Percentiles rank a stretch among this genome's conserved stretches.
Evolutionary conservation across 2,329 filamentous ascomycete genomes (phyloP).

Genomic region (Stagonosporopsis cucurbitacearum): DNA sequence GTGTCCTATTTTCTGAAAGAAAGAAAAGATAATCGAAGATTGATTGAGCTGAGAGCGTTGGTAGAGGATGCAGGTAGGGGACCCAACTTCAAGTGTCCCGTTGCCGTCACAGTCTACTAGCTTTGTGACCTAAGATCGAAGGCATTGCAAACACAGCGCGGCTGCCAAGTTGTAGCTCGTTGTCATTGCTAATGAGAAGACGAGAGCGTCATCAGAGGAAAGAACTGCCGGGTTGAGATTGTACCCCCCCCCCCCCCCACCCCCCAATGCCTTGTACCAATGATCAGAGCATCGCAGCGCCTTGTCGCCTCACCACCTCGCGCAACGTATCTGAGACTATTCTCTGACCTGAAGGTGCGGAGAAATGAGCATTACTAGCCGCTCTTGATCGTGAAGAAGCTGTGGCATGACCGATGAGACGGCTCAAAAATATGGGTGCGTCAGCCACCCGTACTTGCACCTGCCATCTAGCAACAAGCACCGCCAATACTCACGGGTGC

Average conservation of each 20-base stretch:
- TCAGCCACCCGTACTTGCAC: constrained; percentile 25
- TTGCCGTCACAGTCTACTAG: not conserved
- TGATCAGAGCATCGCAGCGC: not conserved
- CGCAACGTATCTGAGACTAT: constrained; percentile 13
- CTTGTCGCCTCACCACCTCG: constrained; percentile 2
- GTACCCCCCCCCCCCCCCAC: not conserved
- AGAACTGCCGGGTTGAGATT: not conserved
- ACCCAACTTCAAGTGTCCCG: not conserved
- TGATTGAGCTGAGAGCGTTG: not conserved
- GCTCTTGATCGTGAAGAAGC: constrained; percentile 17
- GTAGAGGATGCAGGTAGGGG: not conserved
- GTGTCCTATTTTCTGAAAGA: not conserved
- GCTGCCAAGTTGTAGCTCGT: constrained; percentile 5
- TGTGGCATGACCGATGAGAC: constrained; percentile 21
- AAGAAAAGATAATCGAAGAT: no score
- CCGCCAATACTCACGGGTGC: constrained; percentile 14
- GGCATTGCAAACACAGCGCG: not conserved
- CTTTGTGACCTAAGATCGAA: not conserved
- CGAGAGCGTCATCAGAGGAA: not conserved
- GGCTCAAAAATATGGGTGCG: constrained; percentile 22
- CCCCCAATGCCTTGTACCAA: not conserved
- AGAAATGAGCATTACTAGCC: constrained; percentile 16
- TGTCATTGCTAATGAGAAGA: not conserved
- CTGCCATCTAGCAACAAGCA: constrained; percentile 28
- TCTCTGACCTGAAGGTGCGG: constrained; percentile 14